Percentiles rank a stretch among this genome's conserved stretches.
Evolutionary conservation across 2,329 filamentous ascomycete species (phyloP).

Genomic region (Rutstroemia sydowiana): DNA sequence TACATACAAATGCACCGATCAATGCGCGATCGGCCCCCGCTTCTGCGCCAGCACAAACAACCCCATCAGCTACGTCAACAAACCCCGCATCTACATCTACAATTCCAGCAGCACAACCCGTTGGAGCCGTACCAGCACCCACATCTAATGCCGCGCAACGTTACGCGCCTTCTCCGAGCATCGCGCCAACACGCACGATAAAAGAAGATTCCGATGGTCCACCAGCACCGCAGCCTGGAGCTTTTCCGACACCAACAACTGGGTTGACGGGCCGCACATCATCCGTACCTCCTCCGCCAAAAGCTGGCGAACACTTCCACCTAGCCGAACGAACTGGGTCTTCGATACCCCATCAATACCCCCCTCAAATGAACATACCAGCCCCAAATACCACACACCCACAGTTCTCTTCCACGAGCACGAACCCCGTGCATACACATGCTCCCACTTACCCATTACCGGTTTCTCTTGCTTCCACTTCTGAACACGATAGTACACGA

Average conservation of each 20-base stretch:
- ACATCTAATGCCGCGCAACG: slow-evolving; percentile 27
- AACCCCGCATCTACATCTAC: slow-evolving; percentile 26
- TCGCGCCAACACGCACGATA: slow-evolving; percentile 37
- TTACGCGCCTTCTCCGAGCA: slow-evolving; percentile 26
- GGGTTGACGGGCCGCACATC: slow-evolving; percentile 32
- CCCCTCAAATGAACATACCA: slow-evolving; percentile 31
- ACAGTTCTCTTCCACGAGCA: slow-evolving; percentile 40
- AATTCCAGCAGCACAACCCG: slow-evolving; percentile 40
- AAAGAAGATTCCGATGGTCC: slow-evolving; percentile 34
- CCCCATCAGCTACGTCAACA: slow-evolving; percentile 20
- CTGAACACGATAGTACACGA: slow-evolving; percentile 2
- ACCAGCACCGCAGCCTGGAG: slow-evolving; percentile 50
- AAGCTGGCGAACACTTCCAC: slow-evolving; percentile 29
- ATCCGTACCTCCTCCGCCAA: slow-evolving; percentile 40
- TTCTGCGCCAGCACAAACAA: slow-evolving; percentile 38
- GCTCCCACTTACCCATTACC: slow-evolving; percentile 17
- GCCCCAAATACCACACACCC: slow-evolving; percentile 28
- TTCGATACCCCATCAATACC: slow-evolving; percentile 32
- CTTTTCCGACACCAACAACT: slow-evolving; percentile 39
- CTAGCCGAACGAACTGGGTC: slow-evolving; percentile 11
- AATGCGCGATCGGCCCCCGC: slow-evolving; percentile 36
- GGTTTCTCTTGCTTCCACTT: slow-evolving; percentile 10
- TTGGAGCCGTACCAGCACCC: slow-evolving; percentile 39
- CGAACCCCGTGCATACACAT: slow-evolving; percentile 14
- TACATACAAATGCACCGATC: slow-evolving; percentile 53